These are phyloP conservation scores for Novymonas esmeraldas DNA, from an alignment of 208 protist genomes.

Conservation along the genomic window DNA sequence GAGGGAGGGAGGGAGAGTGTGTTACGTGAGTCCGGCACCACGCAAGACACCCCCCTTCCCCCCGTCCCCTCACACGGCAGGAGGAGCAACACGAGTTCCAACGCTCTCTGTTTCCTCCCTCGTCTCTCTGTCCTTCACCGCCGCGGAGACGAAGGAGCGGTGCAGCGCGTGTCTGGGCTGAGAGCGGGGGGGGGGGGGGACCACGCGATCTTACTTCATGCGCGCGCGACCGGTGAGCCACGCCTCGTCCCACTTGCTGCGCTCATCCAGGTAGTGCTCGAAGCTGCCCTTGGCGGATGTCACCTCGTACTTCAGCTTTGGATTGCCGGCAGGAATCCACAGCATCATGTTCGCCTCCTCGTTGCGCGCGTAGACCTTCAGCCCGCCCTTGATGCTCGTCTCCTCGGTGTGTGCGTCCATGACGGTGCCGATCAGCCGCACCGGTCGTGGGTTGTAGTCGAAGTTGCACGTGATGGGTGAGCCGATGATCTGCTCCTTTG, in stretches of 20 bases:
- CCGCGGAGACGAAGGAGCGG: no score
- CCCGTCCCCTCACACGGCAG: no score
- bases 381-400: slow-evolving; percentile 88
- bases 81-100: no score
- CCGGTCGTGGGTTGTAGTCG: slow-evolving; percentile 90
- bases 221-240: slow-evolving; percentile 89
- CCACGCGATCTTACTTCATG: slow-evolving; percentile 63
- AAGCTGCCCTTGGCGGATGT: slow-evolving; percentile 84
- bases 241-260: slow-evolving; percentile 92
- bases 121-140: no score
- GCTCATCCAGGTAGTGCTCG: slow-evolving; percentile 90
- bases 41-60: no score
- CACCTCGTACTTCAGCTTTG: slow-evolving; percentile 90
- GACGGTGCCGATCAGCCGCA: slow-evolving; percentile 89
- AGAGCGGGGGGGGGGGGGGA: not conserved
- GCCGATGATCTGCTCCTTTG: slow-evolving; percentile 89
- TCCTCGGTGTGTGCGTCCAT: slow-evolving; percentile 91
- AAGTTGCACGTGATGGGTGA: slow-evolving; percentile 89
- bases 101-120: not conserved
- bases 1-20: not conserved
- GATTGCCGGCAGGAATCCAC: slow-evolving; percentile 88
- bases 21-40: no score
- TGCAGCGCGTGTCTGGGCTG: not conserved
- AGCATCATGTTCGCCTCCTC: slow-evolving; percentile 93
- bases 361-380: slow-evolving; percentile 91